phyloP scores from a whole-genome alignment of 2,329 filamentous ascomycete genomes.

The Rhinocladiella mackenziei region DNA sequence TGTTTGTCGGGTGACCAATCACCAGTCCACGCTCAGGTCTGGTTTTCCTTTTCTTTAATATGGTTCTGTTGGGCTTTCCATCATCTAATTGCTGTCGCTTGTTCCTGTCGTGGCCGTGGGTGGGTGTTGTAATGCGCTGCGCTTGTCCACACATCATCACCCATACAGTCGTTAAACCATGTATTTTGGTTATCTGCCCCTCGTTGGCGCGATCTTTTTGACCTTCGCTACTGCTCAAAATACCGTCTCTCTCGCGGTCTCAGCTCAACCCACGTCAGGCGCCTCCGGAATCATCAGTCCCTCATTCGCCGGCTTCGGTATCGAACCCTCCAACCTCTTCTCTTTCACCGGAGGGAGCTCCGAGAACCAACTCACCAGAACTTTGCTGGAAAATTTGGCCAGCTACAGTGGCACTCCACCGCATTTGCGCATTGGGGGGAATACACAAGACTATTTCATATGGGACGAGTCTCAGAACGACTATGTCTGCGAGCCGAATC shows the following conservation, averaged over 20 bases:
- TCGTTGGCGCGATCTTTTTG: constrained; percentile 16
- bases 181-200: constrained; percentile 20
- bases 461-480: constrained; percentile 38
- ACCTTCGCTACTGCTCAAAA: constrained; percentile 17
- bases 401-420: constrained; percentile 48
- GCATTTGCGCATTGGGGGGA: constrained; percentile 50
- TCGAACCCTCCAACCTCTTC: constrained; percentile 52
- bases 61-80: too few relatives aligned
- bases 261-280: constrained; percentile 21
- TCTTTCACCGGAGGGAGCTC: constrained; percentile 46
- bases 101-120: too few relatives aligned
- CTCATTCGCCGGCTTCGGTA: constrained; percentile 50
- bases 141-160: neutral
- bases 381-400: constrained; percentile 48
- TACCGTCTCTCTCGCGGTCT: constrained; percentile 19
- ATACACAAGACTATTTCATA: constrained; percentile 51
- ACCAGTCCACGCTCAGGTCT: too few relatives aligned
- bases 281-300: constrained; percentile 35
- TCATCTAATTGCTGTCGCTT: too few relatives aligned
- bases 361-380: constrained; percentile 45
- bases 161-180: constrained; percentile 13
- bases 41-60: too few relatives aligned
- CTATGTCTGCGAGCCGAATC: constrained; percentile 40
- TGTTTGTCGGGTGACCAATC: too few relatives aligned
- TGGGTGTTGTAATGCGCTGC: too few relatives aligned